phyloP scores from a whole-genome alignment of 768 basidiomycete species.

The Tephrocybe sp. region DNA sequence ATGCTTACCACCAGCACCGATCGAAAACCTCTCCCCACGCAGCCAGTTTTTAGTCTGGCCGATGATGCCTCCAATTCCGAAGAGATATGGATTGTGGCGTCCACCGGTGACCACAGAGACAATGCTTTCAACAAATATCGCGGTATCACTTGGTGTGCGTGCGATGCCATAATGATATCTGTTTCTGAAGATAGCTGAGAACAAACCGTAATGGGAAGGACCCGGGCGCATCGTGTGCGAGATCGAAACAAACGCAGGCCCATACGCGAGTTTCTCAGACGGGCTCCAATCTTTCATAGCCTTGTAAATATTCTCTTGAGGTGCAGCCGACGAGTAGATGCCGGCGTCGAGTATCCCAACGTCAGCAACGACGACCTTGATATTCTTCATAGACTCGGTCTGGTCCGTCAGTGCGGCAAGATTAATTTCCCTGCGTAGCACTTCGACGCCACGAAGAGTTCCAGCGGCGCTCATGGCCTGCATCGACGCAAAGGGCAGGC shows the following conservation, averaged over 20 bases:
- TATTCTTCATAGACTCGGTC: conserved; percentile 60
- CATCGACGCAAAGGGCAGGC: conserved; percentile 66
- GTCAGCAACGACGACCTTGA: conserved; percentile 71
- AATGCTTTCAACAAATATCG: conserved; percentile 58
- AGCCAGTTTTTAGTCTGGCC: conserved; percentile 56
- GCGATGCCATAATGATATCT: conserved; percentile 39
- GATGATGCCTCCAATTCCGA: conserved; percentile 45
- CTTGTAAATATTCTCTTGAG: conserved; percentile 39
- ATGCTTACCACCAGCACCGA: conserved; percentile 78
- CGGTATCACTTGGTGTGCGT: conserved; percentile 56
- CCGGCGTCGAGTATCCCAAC: conserved; percentile 59
- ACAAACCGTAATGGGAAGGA: conserved; percentile 27
- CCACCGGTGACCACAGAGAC: conserved; percentile 62
- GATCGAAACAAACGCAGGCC: conserved; percentile 60
- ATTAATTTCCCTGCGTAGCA: conserved; percentile 72
- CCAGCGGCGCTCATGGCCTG: conserved; percentile 78
- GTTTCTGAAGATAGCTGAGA: conserved; percentile 35
- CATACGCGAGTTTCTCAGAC: conserved; percentile 73
- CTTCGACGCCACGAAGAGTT: conserved; percentile 68
- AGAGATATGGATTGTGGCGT: conserved; percentile 39
- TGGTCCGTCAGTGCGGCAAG: conserved; percentile 54
- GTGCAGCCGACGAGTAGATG: conserved; percentile 18
- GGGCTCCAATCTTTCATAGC: conserved; percentile 73
- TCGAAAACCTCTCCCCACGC: conserved; percentile 64
- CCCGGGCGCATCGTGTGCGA: conserved; percentile 31